Evolutionary conservation across 192 early-diverging fungal species (phyloP).

Genomic region (Phycomyces blakesleeanus): DNA sequence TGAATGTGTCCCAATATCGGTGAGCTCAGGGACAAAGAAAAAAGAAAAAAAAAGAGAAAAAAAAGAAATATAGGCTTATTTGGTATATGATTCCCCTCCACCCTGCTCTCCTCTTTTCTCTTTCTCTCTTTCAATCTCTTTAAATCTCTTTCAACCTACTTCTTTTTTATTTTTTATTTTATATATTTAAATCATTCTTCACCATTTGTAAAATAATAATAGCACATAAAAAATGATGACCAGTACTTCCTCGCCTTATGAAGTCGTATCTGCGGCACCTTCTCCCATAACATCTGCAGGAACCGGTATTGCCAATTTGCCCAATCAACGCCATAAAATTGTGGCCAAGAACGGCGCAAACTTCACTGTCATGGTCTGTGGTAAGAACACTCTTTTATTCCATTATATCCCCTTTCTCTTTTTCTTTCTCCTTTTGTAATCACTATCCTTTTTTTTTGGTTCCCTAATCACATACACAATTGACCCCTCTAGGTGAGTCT

Average conservation of each 20-base stretch:
- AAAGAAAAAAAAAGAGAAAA: conserved; percentile 6
- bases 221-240: not conserved
- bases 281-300: conserved; percentile 38
- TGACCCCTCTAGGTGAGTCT: conserved; percentile 73
- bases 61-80: conserved; percentile 6
- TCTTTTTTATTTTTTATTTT: not conserved
- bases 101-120: not conserved
- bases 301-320: conserved; percentile 96
- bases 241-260: not conserved
- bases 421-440: not conserved
- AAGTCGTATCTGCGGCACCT: conserved; percentile 4
- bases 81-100: not conserved
- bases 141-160: not conserved
- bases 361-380: conserved; percentile 96
- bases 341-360: conserved; percentile 94
- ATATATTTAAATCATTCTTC: not conserved
- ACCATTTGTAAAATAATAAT: too few species aligned
- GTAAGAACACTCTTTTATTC: conserved; percentile 39
- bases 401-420: not conserved
- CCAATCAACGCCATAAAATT: conserved; percentile 98
- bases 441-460: too few species aligned
- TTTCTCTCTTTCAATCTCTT: not conserved
- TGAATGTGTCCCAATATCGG: too few species aligned
- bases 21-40: conserved; percentile 1
- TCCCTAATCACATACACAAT: too few species aligned